Percentiles rank a stretch among this genome's conserved stretches.
Evolutionary conservation across 2,329 filamentous ascomycete genomes (phyloP).

Genomic region (Diplodia corticola): DNA sequence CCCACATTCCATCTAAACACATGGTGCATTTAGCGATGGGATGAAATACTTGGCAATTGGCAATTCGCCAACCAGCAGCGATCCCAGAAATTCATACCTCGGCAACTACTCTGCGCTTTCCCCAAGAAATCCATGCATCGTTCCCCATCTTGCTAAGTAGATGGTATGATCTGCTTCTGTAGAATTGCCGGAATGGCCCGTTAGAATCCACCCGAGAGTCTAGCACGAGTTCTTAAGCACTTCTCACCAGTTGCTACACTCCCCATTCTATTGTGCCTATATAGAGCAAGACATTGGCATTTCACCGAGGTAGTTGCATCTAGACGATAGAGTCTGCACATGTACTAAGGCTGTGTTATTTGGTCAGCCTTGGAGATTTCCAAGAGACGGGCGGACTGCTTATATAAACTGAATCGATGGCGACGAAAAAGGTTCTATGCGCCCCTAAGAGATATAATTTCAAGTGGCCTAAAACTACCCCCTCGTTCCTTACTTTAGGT

Average conservation of each 20-base stretch:
- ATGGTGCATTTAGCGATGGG: not conserved
- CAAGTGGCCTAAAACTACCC: too few relatives aligned
- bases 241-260: not conserved
- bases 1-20: not conserved
- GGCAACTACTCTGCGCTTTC: not conserved
- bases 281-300: not conserved
- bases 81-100: not conserved
- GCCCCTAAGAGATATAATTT: not conserved
- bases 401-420: not conserved
- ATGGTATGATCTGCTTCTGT: not conserved
- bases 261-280: not conserved
- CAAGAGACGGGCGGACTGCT: not conserved
- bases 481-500: not conserved
- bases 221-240: not conserved
- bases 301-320: not conserved
- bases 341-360: not conserved
- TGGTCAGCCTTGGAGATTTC: not conserved
- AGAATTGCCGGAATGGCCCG: not conserved
- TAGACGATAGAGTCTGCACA: not conserved
- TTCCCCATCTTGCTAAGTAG: not conserved
- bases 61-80: not conserved
- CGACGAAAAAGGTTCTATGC: not conserved
- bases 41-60: not conserved
- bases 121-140: not conserved
- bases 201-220: not conserved